phyloP scores from a whole-genome alignment of 169 alveolate species.

The Plasmodium sp. region DNA sequence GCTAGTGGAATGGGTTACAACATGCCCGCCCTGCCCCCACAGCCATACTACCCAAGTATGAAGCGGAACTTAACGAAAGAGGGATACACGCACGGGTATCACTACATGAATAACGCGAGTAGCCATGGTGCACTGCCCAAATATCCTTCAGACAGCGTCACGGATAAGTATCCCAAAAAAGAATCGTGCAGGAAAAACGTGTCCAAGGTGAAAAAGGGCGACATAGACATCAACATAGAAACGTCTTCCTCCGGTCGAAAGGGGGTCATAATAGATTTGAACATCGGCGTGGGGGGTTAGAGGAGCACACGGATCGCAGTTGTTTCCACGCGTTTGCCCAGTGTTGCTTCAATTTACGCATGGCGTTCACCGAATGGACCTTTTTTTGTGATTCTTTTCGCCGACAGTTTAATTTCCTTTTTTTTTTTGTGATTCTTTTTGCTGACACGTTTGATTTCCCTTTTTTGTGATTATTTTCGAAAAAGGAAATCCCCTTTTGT shows the following conservation, averaged over 20 bases:
- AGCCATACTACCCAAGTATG: slow-evolving; percentile 7
- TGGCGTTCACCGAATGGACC: background rate
- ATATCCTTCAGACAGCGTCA: background rate
- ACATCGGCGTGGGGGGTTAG: slow-evolving; percentile 52
- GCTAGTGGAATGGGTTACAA: slow-evolving; percentile 25
- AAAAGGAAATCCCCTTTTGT: background rate
- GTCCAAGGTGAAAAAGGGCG: slow-evolving; percentile 62
- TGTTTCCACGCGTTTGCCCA: background rate
- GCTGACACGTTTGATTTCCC: too few species aligned
- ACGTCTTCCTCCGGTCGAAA: slow-evolving; percentile 44
- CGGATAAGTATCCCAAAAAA: slow-evolving; percentile 15
- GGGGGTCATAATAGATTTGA: slow-evolving; percentile 59
- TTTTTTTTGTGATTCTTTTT: too few species aligned
- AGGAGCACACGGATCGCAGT: background rate
- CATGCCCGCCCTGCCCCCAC: slow-evolving; percentile 1
- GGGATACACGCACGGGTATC: slow-evolving; percentile 2
- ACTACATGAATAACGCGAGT: background rate
- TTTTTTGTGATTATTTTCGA: background rate
- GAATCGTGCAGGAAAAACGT: slow-evolving; percentile 47
- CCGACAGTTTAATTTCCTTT: background rate
- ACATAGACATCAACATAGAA: slow-evolving; percentile 71
- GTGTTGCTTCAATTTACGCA: background rate
- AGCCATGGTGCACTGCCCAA: background rate
- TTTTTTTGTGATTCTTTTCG: background rate
- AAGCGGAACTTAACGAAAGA: slow-evolving; percentile 2